phyloP scores from a whole-genome alignment of 2,329 filamentous ascomycete species.

The Aureobasidium mangrovei region DNA sequence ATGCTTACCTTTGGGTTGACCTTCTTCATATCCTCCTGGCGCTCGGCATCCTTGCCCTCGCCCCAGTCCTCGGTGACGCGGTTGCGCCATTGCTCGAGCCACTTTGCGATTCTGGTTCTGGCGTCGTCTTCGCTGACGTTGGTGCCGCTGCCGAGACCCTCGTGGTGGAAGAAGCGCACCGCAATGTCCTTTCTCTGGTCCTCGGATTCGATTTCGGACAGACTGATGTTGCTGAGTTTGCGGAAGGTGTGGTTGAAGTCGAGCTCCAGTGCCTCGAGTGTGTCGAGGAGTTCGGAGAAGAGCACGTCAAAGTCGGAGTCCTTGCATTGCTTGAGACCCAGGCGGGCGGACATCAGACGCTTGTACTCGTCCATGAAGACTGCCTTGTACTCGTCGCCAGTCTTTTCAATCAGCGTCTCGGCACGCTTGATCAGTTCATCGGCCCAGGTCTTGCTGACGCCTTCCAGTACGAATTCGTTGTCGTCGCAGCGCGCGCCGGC shows the following conservation, averaged over 20 bases:
- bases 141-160: conserved; percentile 52
- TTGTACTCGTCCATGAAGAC: conserved; percentile 88
- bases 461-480: conserved; percentile 59
- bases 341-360: conserved; percentile 65
- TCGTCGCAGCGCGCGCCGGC: conserved; percentile 65
- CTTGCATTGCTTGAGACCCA: conserved; percentile 64
- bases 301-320: conserved; percentile 70
- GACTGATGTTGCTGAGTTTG: conserved; percentile 55
- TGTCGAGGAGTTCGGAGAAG: conserved; percentile 75
- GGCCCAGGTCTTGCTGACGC: conserved; percentile 60
- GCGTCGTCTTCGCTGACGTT: conserved; percentile 57
- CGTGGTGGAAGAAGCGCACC: conserved; percentile 68
- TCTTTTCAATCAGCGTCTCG: conserved; percentile 70
- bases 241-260: conserved; percentile 96
- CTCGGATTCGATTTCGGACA: conserved; percentile 56
- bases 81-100: conserved; percentile 71
- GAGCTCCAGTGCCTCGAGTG: conserved; percentile 69
- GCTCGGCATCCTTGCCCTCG: conserved; percentile 42
- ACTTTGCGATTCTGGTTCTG: conserved; percentile 59
- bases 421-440: conserved; percentile 67
- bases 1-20: conserved; percentile 68
- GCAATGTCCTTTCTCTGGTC: conserved; percentile 57
- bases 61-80: conserved; percentile 72
- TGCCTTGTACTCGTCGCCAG: conserved; percentile 79
- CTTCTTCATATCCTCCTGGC: conserved; percentile 65